phyloP scores from a whole-genome alignment of 371 early-diverging fungal genomes.

The Rhizopus arrhizus region DNA sequence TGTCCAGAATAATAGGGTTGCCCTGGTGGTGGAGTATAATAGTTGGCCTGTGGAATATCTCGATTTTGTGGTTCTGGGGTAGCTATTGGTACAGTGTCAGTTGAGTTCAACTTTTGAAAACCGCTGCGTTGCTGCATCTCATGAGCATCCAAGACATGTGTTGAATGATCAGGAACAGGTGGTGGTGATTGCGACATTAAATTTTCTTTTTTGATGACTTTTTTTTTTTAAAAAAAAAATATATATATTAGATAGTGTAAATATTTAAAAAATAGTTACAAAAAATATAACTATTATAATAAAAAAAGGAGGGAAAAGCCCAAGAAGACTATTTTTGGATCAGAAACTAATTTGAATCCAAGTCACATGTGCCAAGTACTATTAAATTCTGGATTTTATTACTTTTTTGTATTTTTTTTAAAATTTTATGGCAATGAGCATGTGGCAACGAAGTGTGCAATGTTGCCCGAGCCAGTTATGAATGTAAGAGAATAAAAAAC shows the following conservation, averaged over 20 bases:
- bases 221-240: no score
- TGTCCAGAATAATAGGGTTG: not conserved
- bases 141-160: conserved; percentile 2
- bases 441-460: no score
- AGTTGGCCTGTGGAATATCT: conserved; percentile 11
- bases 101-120: conserved; percentile 16
- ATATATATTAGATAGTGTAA: not conserved
- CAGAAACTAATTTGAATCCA: not conserved
- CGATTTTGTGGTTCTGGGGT: not conserved
- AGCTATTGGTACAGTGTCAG: not conserved
- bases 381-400: no score
- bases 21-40: conserved; percentile 11
- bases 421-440: no score
- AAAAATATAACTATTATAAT: not conserved
- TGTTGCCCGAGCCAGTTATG: no score
- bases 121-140: conserved; percentile 13
- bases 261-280: not conserved
- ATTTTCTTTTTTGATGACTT: no score
- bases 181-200: conserved; percentile 12
- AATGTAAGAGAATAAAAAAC: no score
- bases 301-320: not conserved
- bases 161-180: conserved; percentile 10
- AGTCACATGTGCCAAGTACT: no score
- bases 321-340: not conserved
- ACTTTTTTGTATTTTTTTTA: no score